These are phyloP conservation scores for Ambispora gerdemannii DNA, from an alignment of 192 early-diverging fungal species.

Conservation along the genomic window DNA sequence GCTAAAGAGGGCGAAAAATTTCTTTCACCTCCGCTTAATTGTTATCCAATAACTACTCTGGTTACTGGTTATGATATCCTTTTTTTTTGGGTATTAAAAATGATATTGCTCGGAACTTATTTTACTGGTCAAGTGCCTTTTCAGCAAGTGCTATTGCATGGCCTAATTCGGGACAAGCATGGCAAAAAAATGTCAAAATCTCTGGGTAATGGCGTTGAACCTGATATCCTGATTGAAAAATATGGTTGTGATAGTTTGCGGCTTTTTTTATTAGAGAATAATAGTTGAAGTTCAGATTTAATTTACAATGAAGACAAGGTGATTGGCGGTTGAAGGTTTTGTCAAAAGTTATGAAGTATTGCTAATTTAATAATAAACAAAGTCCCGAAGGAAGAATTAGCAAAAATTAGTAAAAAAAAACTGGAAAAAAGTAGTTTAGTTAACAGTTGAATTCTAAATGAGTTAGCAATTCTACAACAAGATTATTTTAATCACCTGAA, in stretches of 20 bases:
- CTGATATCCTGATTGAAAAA: slow-evolving; percentile 13
- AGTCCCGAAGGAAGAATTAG: not conserved
- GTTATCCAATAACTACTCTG: slow-evolving; percentile 6
- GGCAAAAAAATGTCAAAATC: slow-evolving; percentile 24
- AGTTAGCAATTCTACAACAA: not conserved
- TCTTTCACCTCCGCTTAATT: not conserved
- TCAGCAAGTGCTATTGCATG: slow-evolving; percentile 17
- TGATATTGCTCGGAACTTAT: slow-evolving; percentile 21
- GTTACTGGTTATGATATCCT: slow-evolving; percentile 22
- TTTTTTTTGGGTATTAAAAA: slow-evolving; percentile 25
- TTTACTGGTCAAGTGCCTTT: slow-evolving; percentile 21
- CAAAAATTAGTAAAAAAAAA: slow-evolving; percentile 8
- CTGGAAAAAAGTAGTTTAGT: not conserved
- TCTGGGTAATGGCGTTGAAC: slow-evolving; percentile 13
- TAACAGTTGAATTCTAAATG: slow-evolving; percentile 5
- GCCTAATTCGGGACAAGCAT: slow-evolving; percentile 12
- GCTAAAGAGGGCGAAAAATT: not conserved
- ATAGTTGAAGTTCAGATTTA: slow-evolving; percentile 15
- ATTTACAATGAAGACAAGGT: slow-evolving; percentile 14
- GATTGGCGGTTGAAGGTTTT: slow-evolving; percentile 4
- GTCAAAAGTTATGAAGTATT: slow-evolving; percentile 24
- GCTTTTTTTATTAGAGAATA: slow-evolving; percentile 23
- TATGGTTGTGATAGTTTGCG: slow-evolving; percentile 26
- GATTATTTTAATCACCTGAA: not conserved
- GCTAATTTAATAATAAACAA: slow-evolving; percentile 13